A percentile compares a stretch with the other conserved stretches of the same genome.
Conservation (phyloP, 2,329 filamentous ascomycete genomes). For the Xylaria sp. region DNA sequence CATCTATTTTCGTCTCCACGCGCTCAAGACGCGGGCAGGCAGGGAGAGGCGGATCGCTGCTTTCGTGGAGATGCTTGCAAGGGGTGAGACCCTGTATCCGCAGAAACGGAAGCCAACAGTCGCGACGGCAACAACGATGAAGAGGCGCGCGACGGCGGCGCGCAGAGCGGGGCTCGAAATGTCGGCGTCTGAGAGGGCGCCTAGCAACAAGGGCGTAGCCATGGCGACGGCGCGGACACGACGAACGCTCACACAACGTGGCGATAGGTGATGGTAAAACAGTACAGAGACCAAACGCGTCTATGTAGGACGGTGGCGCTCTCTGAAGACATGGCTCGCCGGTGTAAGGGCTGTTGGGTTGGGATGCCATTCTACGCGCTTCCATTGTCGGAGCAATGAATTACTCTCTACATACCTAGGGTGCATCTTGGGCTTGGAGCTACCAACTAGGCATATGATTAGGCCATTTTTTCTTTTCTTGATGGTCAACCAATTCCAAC, state of each 20-base stretch:
- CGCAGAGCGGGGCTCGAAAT: not conserved
- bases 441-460: too few relatives aligned
- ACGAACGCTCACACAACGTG: not conserved
- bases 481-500: too few relatives aligned
- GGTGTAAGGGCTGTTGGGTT: not conserved
- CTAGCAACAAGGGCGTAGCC: not conserved
- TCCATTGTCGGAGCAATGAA: not conserved
- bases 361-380: not conserved
- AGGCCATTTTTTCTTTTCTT: too few relatives aligned
- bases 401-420: too few relatives aligned
- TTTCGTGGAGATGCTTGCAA: slow-evolving; percentile 43
- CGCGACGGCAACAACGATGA: not conserved
- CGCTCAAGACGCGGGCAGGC: slow-evolving; percentile 42
- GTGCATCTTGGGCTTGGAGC: not conserved
- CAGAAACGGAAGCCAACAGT: slow-evolving; percentile 36
- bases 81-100: slow-evolving; percentile 37
- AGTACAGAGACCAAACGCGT: slow-evolving; percentile 26
- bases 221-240: not conserved
- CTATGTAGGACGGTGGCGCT: slow-evolving; percentile 2
- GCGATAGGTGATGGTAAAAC: not conserved
- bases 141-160: too few relatives aligned
- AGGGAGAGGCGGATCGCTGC: slow-evolving; percentile 41
- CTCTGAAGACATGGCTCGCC: not conserved
- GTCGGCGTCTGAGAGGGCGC: not conserved
- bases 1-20: slow-evolving; percentile 41